These are phyloP conservation scores for Melaleuca quinquenervia DNA, from an alignment of 345 rosid species.

Conservation along the genomic window DNA sequence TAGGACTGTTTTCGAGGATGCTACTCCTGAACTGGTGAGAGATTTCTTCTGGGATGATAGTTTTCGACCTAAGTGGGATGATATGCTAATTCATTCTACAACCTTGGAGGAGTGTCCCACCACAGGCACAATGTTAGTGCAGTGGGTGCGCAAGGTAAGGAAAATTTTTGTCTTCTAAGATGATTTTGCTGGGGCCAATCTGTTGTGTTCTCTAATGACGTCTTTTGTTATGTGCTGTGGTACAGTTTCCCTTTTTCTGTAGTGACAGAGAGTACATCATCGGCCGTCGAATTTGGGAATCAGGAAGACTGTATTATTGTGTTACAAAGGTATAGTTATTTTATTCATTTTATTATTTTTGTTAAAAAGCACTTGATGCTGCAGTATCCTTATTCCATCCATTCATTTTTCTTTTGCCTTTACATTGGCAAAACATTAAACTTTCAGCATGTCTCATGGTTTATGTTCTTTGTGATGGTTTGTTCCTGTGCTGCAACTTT, in stretches of 20 bases:
- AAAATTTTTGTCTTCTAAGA: not conserved
- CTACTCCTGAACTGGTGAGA: slow-evolving; percentile 75
- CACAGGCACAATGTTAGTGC: slow-evolving; percentile 77
- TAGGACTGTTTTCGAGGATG: slow-evolving; percentile 80
- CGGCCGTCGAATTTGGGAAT: slow-evolving; percentile 94
- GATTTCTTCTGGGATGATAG: slow-evolving; percentile 99
- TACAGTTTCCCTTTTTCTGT: slow-evolving; percentile 98
- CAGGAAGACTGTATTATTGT: slow-evolving; percentile 66
- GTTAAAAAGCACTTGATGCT: not conserved
- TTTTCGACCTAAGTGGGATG: slow-evolving; percentile 75
- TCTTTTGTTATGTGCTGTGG: not conserved
- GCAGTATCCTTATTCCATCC: not conserved
- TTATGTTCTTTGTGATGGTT: not conserved
- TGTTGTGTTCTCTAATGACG: not conserved
- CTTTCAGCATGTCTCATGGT: not conserved
- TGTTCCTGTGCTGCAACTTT: not conserved
- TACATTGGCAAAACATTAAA: not conserved
- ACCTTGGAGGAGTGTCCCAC: slow-evolving; percentile 59
- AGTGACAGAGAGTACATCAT: slow-evolving; percentile 92
- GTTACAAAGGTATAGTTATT: slow-evolving; percentile 62
- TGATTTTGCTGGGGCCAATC: not conserved
- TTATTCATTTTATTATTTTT: not conserved
- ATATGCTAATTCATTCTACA: slow-evolving; percentile 57
- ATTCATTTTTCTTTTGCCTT: not conserved
- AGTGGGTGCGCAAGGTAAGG: slow-evolving; percentile 89